Conservation (phyloP, 306 rosid species). For the Quercus rubra region DNA sequence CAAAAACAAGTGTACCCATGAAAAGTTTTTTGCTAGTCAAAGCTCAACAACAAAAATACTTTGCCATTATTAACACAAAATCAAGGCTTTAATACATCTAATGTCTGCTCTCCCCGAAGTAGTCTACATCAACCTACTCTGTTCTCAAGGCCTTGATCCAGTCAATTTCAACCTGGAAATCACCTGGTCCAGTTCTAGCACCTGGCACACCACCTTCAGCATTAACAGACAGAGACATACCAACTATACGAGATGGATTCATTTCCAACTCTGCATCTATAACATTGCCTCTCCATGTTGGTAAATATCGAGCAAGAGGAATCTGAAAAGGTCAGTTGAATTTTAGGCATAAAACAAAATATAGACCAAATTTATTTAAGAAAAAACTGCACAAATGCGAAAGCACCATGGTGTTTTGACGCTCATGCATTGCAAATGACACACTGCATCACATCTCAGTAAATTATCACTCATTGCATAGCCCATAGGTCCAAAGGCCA, state of each 20-base stretch:
- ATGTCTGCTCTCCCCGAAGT: background rate
- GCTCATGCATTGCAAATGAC: background rate
- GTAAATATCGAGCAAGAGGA: slow-evolving; percentile 82
- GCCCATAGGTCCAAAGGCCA: background rate
- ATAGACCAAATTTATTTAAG: background rate
- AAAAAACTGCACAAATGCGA: background rate
- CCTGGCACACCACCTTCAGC: slow-evolving; percentile 85
- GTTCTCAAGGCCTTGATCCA: slow-evolving; percentile 84
- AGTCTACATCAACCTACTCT: slow-evolving; percentile 20
- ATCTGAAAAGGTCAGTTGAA: slow-evolving; percentile 46
- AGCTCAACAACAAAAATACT: background rate
- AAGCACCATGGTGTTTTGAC: background rate
- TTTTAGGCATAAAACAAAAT: background rate
- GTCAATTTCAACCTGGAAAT: slow-evolving; percentile 76
- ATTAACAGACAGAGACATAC: slow-evolving; percentile 86
- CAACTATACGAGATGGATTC: slow-evolving; percentile 81
- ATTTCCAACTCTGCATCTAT: slow-evolving; percentile 76
- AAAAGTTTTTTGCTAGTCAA: background rate
- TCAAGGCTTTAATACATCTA: background rate
- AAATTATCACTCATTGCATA: background rate
- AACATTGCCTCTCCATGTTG: slow-evolving; percentile 89
- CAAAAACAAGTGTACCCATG: too few relatives aligned
- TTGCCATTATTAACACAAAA: background rate
- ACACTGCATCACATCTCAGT: background rate
- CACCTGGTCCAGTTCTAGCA: slow-evolving; percentile 77